phyloP scores from a whole-genome alignment of 164 flowering plant genomes.

The Aristolochia contorta region DNA sequence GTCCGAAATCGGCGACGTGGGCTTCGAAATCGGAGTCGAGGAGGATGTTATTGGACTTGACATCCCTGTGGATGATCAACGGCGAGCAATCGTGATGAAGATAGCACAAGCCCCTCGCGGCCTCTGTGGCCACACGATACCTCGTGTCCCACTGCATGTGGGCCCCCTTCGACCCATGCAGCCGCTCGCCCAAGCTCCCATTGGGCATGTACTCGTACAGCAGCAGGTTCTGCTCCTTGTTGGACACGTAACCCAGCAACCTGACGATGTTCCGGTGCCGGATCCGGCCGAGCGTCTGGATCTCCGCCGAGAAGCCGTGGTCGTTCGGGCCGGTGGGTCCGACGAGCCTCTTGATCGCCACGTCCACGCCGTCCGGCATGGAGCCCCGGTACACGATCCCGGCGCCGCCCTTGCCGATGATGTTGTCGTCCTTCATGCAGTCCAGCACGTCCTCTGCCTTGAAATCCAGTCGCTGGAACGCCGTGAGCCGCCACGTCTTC shows the following conservation, averaged over 20 bases:
- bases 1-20: conserved; percentile 94
- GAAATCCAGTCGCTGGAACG: conserved; percentile 66
- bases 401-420: conserved; percentile 91
- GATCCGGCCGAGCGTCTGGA: conserved; percentile 73
- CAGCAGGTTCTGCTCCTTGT: conserved; percentile 65
- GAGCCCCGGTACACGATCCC: conserved; percentile 88
- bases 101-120: conserved; percentile 82
- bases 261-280: conserved; percentile 82
- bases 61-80: conserved; percentile 78
- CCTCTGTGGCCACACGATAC: conserved; percentile 63
- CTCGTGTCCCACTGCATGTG: conserved; percentile 76
- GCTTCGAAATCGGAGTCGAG: conserved; percentile 77
- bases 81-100: conserved; percentile 94
- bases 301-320: conserved; percentile 84
- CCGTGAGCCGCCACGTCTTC: conserved; percentile 62
- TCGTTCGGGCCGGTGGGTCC: conserved; percentile 43
- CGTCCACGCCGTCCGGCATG: conserved; percentile 55
- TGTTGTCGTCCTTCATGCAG: conserved; percentile 77
- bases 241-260: conserved; percentile 71
- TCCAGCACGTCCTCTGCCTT: conserved; percentile 69
- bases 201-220: conserved; percentile 92
- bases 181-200: conserved; percentile 82
- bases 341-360: conserved; percentile 64
- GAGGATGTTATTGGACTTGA: conserved; percentile 78
- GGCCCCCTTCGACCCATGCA: conserved; percentile 75